Conservation (phyloP, 2,329 filamentous ascomycete genomes). For the Blastomyces emzantsi region DNA sequence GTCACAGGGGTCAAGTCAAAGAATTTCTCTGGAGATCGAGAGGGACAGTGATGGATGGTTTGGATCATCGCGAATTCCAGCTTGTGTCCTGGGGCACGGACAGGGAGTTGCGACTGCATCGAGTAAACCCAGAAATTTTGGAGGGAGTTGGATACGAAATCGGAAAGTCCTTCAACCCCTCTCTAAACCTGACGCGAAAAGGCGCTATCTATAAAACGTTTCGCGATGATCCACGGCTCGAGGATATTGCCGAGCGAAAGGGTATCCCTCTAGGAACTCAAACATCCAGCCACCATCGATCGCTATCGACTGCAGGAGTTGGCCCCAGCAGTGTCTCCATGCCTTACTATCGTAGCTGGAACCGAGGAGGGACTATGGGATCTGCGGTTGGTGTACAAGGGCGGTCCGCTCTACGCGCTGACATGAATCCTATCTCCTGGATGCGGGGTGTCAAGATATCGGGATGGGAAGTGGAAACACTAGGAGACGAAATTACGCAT, state of each 20-base stretch:
- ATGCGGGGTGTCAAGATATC: constrained; percentile 57
- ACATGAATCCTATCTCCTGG: constrained; percentile 53
- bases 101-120: constrained; percentile 69
- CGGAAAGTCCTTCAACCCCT: constrained; percentile 55
- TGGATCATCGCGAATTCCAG: constrained; percentile 83
- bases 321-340: constrained; percentile 43
- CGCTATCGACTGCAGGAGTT: constrained; percentile 29
- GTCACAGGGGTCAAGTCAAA: constrained; percentile 60
- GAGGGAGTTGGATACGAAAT: constrained; percentile 63
- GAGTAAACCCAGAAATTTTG: constrained; percentile 56
- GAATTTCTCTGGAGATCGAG: constrained; percentile 86
- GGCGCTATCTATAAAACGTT: constrained; percentile 82
- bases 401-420: constrained; percentile 38
- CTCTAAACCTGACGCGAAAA: constrained; percentile 65
- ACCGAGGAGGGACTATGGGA: constrained; percentile 40
- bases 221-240: constrained; percentile 42
- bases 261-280: constrained; percentile 5
- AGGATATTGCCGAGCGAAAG: background rate
- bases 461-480: constrained; percentile 44
- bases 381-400: constrained; percentile 42
- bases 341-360: constrained; percentile 44
- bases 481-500: constrained; percentile 53
- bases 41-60: constrained; percentile 57
- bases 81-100: constrained; percentile 90
- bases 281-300: constrained; percentile 12